These are phyloP conservation scores for Fusarium tricinctum DNA, from an alignment of 2,329 filamentous ascomycete genomes.

Conservation along the genomic window DNA sequence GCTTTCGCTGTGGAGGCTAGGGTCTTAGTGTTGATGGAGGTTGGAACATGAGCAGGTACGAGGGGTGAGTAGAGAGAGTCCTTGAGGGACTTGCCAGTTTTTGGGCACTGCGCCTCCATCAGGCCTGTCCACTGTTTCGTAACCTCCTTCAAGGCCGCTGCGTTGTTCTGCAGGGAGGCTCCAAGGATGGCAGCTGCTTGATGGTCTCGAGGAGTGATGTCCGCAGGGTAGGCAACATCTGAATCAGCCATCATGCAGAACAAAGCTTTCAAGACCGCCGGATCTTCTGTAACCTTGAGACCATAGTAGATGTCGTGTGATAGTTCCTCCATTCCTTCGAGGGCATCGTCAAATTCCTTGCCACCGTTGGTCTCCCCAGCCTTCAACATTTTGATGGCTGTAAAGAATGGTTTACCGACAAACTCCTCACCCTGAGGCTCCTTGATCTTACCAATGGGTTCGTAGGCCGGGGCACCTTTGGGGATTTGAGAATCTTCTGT, in stretches of 20 bases:
- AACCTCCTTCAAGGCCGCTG: conserved; percentile 68
- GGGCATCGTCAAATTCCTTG: conserved; percentile 62
- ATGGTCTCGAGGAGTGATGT: conserved; percentile 59
- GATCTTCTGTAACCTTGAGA: conserved; percentile 70
- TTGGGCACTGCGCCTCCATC: conserved; percentile 56
- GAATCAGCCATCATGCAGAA: conserved; percentile 66
- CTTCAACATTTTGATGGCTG: conserved; percentile 66
- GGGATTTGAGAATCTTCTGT: conserved; percentile 56
- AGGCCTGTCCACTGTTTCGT: conserved; percentile 62
- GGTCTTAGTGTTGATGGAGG: conserved; percentile 44
- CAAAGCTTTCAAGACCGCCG: conserved; percentile 66
- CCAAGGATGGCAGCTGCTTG: conserved; percentile 71
- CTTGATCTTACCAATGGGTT: conserved; percentile 69
- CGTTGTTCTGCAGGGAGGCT: conserved; percentile 74
- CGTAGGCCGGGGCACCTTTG: conserved; percentile 68
- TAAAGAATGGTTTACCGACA: conserved; percentile 52
- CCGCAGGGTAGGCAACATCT: conserved; percentile 45
- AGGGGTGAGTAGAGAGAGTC: conserved; percentile 60
- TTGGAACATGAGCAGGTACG: conserved; percentile 49
- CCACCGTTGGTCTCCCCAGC: conserved; percentile 53
- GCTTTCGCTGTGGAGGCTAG: conserved; percentile 53
- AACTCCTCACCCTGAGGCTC: conserved; percentile 58
- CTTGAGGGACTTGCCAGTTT: conserved; percentile 50
- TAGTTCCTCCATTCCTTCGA: conserved; percentile 72
- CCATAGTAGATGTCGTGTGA: conserved; percentile 80